phyloP scores from a whole-genome alignment of 2,329 filamentous ascomycete species.

The Claviceps cyperi region DNA sequence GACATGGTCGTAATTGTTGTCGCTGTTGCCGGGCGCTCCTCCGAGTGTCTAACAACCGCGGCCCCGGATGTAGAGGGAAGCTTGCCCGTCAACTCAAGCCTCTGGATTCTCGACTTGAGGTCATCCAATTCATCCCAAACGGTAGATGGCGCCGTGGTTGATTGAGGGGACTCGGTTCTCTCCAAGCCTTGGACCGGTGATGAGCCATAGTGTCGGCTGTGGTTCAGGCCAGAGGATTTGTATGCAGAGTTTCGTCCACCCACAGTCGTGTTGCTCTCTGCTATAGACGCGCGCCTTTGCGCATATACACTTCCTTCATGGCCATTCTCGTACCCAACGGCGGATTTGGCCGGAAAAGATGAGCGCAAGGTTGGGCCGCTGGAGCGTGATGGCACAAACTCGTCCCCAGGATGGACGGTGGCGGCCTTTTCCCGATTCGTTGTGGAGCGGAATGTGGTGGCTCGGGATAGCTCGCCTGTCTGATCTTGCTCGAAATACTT shows the following conservation, averaged over 20 bases:
- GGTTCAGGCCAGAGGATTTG: constrained; percentile 18
- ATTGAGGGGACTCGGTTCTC: constrained; percentile 74
- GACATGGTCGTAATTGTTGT: constrained; percentile 86
- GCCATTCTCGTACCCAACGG: constrained; percentile 30
- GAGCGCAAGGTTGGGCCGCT: constrained; percentile 21
- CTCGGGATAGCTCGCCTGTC: constrained; percentile 24
- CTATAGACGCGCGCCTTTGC: constrained; percentile 29
- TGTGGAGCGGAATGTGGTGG: constrained; percentile 28
- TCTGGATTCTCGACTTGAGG: constrained; percentile 80
- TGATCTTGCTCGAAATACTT: constrained; percentile 31
- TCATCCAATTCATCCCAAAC: constrained; percentile 98
- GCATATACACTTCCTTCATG: constrained; percentile 16
- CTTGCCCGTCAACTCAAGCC: constrained; percentile 80
- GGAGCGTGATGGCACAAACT: constrained; percentile 19
- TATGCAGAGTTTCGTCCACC: constrained; percentile 29
- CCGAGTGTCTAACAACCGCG: constrained; percentile 57
- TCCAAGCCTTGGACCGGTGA: constrained; percentile 43
- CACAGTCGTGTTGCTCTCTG: constrained; percentile 27
- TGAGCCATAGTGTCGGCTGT: constrained; percentile 35
- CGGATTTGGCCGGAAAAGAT: constrained; percentile 34
- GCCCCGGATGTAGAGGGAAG: constrained; percentile 69
- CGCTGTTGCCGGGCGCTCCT: constrained; percentile 76
- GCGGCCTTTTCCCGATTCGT: constrained; percentile 28
- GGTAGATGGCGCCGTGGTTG: constrained; percentile 77
- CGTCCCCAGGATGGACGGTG: constrained; percentile 23